Evolutionary conservation across 805 yeast genomes (phyloP), one percentile per base, ranked within the genome.

Genomic region (Ogataea trehaloabstinens): DNA sequence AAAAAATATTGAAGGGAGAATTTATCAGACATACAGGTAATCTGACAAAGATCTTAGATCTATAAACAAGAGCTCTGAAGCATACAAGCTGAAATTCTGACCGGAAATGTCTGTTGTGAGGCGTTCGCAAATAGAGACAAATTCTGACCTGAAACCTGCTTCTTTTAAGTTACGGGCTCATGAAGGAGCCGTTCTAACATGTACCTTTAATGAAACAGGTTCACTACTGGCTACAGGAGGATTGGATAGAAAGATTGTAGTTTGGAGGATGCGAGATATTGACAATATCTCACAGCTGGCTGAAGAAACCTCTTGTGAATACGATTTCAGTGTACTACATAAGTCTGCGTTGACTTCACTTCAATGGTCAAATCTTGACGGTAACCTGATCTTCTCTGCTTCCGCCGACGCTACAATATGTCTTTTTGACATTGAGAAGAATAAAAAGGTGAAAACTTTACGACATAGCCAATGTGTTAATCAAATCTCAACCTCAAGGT

Each of bases 321-420:
- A 39, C 31, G 15, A 38, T 17, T 40, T 37, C 21, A 38, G 40
- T 8, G 31, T 38, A 13, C 19, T 49, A 2, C 87, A 82, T 52
- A 80, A 80, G 42, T 73, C 77, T 5, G 87, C 88, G 0, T 69
- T 85, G 0, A 76, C 87, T 0, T 71, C 80, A 1, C 48, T 84
- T 7, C 56, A 62, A 20, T 85, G 90, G 86, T 58, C 63, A 1
- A 41, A 58, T 3, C 48, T 60, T 5, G 70, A 74, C 28, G 78
- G 74, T 24, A 45, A 63, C 11, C 44, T 56, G 2, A 13, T 80
- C 2, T 71, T 68, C 12, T 64, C 82, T 2, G 62, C 78, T 2
- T 74, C 85, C 19, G 80, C 90, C 0, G 95, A 84, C 54, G 47
- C 67, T 4, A 73, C 84, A 0, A 59, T 82, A 1, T 78, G 80